Percentiles rank a stretch among this genome's conserved stretches.
Evolutionary conservation across 805 yeast species (phyloP).

Genomic region (Cyberlindnera xylosilytica): DNA sequence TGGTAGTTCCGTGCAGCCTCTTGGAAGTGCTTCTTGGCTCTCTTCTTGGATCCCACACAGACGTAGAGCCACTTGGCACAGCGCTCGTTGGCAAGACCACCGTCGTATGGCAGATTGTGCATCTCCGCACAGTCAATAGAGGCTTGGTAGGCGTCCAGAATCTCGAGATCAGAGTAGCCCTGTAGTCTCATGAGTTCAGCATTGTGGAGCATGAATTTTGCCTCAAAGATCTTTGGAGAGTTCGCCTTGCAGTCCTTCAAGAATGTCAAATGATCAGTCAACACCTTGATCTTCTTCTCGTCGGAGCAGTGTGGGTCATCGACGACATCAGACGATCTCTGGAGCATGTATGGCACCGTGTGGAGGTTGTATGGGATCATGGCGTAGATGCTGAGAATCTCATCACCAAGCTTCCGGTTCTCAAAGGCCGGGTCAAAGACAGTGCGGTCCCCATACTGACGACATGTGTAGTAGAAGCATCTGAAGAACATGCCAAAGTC

Average conservation of each 20-base stretch:
- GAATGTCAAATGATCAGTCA: constrained; percentile 24
- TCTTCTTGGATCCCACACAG: constrained; percentile 22
- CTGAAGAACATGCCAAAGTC: constrained; percentile 12
- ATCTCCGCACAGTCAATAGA: constrained; percentile 39
- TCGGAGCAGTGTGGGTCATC: constrained; percentile 24
- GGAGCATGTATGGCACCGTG: neutral
- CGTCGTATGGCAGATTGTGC: constrained; percentile 34
- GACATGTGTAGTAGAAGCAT: constrained; percentile 15
- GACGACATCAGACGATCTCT: constrained; percentile 2
- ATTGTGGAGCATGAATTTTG: constrained; percentile 35
- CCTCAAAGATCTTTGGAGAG: constrained; percentile 36
- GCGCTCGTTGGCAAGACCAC: constrained; percentile 38
- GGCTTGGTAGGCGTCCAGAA: constrained; percentile 42
- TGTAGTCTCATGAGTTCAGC: constrained; percentile 32
- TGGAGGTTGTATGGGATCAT: constrained; percentile 13
- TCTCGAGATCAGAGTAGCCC: constrained; percentile 32
- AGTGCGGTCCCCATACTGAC: neutral
- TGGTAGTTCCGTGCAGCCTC: constrained; percentile 36
- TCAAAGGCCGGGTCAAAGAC: neutral
- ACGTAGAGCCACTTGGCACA: constrained; percentile 37
- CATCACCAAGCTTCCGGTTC: constrained; percentile 2
- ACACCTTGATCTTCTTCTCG: constrained; percentile 22
- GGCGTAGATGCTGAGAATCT: constrained; percentile 1
- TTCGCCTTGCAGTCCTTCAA: constrained; percentile 34
- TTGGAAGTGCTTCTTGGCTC: constrained; percentile 36